phyloP scores from a whole-genome alignment of 148 eudicot species.

The Salicornia ramosissima region DNA sequence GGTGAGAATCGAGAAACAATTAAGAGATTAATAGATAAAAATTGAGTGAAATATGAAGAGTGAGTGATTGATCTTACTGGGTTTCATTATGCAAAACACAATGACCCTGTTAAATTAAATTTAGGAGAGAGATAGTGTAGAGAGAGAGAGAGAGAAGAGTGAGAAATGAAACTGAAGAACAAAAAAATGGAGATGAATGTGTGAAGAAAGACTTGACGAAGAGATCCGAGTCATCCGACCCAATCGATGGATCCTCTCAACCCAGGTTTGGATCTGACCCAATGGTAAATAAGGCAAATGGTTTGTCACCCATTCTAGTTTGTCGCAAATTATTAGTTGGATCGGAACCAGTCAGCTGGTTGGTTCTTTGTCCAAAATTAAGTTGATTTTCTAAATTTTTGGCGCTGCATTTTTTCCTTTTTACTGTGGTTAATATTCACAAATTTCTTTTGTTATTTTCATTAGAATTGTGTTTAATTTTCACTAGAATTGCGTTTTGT shows the following conservation, averaged over 20 bases:
- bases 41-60: not conserved
- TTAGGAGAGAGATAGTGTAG: not conserved
- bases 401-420: too few relatives aligned
- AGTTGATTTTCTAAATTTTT: too few relatives aligned
- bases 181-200: not conserved
- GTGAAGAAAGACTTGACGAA: slow-evolving; percentile 24
- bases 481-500: too few relatives aligned
- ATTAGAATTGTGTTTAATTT: too few relatives aligned
- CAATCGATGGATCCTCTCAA: not conserved
- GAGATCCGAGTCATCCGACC: slow-evolving; percentile 12
- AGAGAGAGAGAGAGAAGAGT: not conserved
- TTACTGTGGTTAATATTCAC: too few relatives aligned
- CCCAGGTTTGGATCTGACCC: too few relatives aligned
- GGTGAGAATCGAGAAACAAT: not conserved
- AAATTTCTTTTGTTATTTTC: too few relatives aligned
- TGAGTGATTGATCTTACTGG: slow-evolving; percentile 32
- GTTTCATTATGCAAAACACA: not conserved
- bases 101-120: not conserved
- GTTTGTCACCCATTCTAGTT: too few relatives aligned
- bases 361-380: too few relatives aligned
- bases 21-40: not conserved
- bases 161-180: not conserved
- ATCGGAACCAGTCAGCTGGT: too few relatives aligned
- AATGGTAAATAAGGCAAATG: too few relatives aligned
- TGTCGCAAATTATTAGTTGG: too few relatives aligned